Percentiles rank a stretch among this genome's conserved stretches.
These are phyloP conservation scores for Phaeosphaeriaceae sp. DNA, from an alignment of 2,329 filamentous ascomycete genomes.

Conservation along the genomic window DNA sequence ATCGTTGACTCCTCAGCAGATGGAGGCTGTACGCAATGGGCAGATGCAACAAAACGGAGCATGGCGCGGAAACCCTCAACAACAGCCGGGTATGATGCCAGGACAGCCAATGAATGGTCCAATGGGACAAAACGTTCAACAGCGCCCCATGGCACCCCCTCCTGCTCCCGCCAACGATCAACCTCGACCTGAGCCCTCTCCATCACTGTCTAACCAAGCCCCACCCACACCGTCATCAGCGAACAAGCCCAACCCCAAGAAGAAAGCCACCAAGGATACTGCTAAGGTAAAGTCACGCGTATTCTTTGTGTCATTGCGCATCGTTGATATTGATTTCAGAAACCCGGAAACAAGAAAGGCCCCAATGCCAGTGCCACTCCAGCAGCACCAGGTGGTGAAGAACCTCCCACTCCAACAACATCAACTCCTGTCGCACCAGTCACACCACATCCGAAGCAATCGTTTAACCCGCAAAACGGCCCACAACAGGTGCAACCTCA, in stretches of 20 bases:
- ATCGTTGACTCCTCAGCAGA: conserved; percentile 67
- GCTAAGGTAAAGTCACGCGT: conserved; percentile 64
- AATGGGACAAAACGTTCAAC: conserved; percentile 72
- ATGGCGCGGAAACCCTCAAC: conserved; percentile 45
- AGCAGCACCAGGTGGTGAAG: conserved; percentile 51
- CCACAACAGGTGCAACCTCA: conserved; percentile 43
- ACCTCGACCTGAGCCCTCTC: conserved; percentile 55
- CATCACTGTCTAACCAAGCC: conserved; percentile 56
- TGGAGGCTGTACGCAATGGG: conserved; percentile 50
- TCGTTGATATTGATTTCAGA: conserved; percentile 48
- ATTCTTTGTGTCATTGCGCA: conserved; percentile 26
- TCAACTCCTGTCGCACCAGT: conserved; percentile 57
- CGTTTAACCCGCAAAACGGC: conserved; percentile 46
- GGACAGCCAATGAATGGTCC: conserved; percentile 59
- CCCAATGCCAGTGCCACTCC: conserved; percentile 49
- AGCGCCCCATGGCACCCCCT: conserved; percentile 64
- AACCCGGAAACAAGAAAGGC: conserved; percentile 49
- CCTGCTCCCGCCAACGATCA: conserved; percentile 52
- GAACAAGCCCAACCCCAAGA: conserved; percentile 77
- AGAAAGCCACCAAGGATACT: conserved; percentile 72
- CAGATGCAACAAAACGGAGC: conserved; percentile 46
- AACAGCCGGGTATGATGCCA: conserved; percentile 60
- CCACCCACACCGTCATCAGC: conserved; percentile 78
- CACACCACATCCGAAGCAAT: conserved; percentile 52
- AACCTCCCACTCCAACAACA: conserved; percentile 56